Evolutionary conservation across 1,139 yeast species (phyloP).

Genomic region (Debaryomyces singareniensis): DNA sequence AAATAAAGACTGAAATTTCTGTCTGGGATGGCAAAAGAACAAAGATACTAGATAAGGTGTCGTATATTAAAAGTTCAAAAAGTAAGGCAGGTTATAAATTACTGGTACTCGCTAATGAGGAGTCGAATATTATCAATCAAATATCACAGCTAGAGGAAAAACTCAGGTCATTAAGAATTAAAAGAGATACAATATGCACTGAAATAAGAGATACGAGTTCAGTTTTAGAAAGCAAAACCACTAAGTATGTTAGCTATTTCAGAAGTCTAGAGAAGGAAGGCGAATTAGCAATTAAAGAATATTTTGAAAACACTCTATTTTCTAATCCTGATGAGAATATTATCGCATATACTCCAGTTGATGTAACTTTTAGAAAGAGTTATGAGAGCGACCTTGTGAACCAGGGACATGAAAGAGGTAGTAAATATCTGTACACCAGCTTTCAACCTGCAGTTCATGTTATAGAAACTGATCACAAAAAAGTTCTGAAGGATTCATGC

Average conservation of each 20-base stretch:
- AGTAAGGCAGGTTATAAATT: slow-evolving; percentile 43
- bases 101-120: slow-evolving; percentile 27
- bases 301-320: slow-evolving; percentile 19
- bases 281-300: slow-evolving; percentile 20
- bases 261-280: slow-evolving; percentile 37
- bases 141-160: slow-evolving; percentile 35
- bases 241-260: slow-evolving; percentile 37
- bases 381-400: slow-evolving; percentile 8
- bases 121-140: slow-evolving; percentile 31
- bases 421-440: too few relatives aligned
- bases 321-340: slow-evolving; percentile 13
- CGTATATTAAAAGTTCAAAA: slow-evolving; percentile 33
- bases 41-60: slow-evolving; percentile 28
- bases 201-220: slow-evolving; percentile 50
- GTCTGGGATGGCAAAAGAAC: slow-evolving; percentile 40
- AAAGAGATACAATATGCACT: slow-evolving; percentile 26
- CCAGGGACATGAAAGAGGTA: too few relatives aligned
- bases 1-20: slow-evolving; percentile 28
- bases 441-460: too few relatives aligned
- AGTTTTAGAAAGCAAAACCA: slow-evolving; percentile 46
- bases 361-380: slow-evolving; percentile 22
- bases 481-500: too few relatives aligned
- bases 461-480: too few relatives aligned
- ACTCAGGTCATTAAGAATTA: slow-evolving; percentile 28
- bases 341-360: slow-evolving; percentile 20